Evolutionary conservation across 352 stramenopile genomes (phyloP), one percentile per base, ranked within the genome.

Genomic region (Pythium utonaiense): DNA sequence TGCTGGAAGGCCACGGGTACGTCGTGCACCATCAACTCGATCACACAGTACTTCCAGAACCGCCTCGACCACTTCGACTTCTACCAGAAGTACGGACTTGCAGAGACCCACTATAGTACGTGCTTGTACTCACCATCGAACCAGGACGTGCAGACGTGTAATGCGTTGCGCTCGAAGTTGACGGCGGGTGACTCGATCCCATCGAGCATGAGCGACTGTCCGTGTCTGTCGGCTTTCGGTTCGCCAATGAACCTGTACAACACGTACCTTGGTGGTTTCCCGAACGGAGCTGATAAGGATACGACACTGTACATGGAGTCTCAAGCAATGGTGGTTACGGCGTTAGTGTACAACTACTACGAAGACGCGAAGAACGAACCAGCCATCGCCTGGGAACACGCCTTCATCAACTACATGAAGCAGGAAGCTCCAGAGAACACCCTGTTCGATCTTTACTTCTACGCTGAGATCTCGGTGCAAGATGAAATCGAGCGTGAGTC

Each of bases 11-110:
- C 68, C 2, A 85, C 76, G 1, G 73, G 73, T 9, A 83, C 75
- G 2, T 55, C n/a, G 6, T 88, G 78, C 53, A 79, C 74, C 3
- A 62, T 86, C 24, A 79, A 80, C 33, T 62, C 76, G 30, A 86
- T 88, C 62, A 86, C 76, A 0, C 76, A 88, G 63, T 86, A 80
- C 61, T 88, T 82, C 57, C 78, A 88, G 62, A 86, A 88, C 61
- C 65, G 67, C 6, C 64, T 83, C 57, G 69, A 80, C 8, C 67
- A 81, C 52, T 88, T 86, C 51, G 70, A 79, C 14, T 70, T 86
- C 27, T 88, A 88, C 38, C 73, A 77, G 21, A 61, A 74, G 33
- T 62, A 84, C 44, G 67, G 61, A 0, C 22, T 85, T 1, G 75
- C 75, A 2, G 61, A 80, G 27, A 40, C 44, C 24, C 78, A 88